Evolutionary conservation across 208 protist genomes (phyloP).

Genomic region (Acanthamoeba quina): DNA sequence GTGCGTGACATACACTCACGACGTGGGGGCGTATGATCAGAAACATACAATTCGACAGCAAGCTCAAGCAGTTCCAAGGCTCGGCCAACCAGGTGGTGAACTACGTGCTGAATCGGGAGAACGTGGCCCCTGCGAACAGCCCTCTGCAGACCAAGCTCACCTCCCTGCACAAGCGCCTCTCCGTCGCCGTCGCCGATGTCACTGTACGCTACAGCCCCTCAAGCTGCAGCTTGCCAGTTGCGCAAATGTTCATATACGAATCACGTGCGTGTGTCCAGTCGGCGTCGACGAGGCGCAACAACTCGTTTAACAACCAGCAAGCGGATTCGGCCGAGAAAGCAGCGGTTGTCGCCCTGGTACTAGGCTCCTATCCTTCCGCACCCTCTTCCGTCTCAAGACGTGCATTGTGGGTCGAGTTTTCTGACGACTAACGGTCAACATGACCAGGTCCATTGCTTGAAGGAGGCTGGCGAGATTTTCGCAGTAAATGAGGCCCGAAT

Average conservation of each 20-base stretch:
- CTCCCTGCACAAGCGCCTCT: background rate
- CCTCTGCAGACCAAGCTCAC: background rate
- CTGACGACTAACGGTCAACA: background rate
- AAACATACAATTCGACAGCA: background rate
- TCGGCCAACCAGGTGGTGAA: constrained; percentile 6
- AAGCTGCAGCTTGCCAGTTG: too few relatives aligned
- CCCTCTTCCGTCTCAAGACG: too few relatives aligned
- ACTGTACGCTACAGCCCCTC: background rate
- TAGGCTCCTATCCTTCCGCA: background rate
- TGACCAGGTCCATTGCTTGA: constrained; percentile 8
- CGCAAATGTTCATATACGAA: too few relatives aligned
- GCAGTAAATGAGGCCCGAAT: background rate
- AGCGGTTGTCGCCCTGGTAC: background rate
- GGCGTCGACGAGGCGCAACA: background rate
- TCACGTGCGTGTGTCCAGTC: background rate
- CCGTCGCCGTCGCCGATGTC: background rate
- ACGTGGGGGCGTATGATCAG: background rate
- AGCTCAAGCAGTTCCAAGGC: constrained; percentile 24
- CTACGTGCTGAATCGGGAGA: background rate
- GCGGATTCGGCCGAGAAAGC: background rate
- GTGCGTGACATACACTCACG: background rate
- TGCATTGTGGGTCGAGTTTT: too few relatives aligned
- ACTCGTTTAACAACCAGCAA: background rate
- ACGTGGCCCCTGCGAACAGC: background rate
- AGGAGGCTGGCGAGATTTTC: constrained; percentile 8